Conservation (phyloP, 192 early-diverging fungal species). For the Umbelopsis vinacea region DNA sequence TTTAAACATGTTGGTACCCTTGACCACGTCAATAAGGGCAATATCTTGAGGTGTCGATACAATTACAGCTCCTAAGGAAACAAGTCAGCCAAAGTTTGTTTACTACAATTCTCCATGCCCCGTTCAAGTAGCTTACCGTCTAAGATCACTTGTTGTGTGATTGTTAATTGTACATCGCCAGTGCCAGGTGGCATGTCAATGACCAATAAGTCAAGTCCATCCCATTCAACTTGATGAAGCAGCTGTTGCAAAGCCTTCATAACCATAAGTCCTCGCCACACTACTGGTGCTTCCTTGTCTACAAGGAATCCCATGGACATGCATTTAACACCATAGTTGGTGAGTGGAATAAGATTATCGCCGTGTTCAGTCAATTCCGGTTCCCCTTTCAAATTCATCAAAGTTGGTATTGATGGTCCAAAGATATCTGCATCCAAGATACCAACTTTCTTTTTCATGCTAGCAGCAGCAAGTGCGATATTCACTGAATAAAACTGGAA, state of each 20-base stretch:
- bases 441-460: constrained; percentile 64
- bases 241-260: constrained; percentile 93
- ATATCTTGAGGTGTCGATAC: constrained; percentile 93
- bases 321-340: constrained; percentile 85
- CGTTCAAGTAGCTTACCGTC: constrained; percentile 47
- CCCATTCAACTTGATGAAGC: constrained; percentile 85
- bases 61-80: constrained; percentile 69
- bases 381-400: constrained; percentile 82
- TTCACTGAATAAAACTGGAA: constrained; percentile 57
- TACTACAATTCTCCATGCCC: background rate
- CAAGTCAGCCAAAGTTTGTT: background rate
- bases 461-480: constrained; percentile 68
- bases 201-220: constrained; percentile 73
- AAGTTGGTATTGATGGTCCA: constrained; percentile 84
- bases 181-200: constrained; percentile 95
- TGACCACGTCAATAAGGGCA: constrained; percentile 77
- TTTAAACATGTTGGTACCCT: constrained; percentile 82
- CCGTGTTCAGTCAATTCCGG: constrained; percentile 67
- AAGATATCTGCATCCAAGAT: constrained; percentile 92
- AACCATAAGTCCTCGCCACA: constrained; percentile 94
- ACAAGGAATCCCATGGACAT: constrained; percentile 95
- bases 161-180: constrained; percentile 86
- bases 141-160: constrained; percentile 76
- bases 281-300: constrained; percentile 71
- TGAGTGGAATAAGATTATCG: constrained; percentile 68